Conservation (phyloP, 2,329 filamentous ascomycete genomes). For the Trematosphaeria pertusa region DNA sequence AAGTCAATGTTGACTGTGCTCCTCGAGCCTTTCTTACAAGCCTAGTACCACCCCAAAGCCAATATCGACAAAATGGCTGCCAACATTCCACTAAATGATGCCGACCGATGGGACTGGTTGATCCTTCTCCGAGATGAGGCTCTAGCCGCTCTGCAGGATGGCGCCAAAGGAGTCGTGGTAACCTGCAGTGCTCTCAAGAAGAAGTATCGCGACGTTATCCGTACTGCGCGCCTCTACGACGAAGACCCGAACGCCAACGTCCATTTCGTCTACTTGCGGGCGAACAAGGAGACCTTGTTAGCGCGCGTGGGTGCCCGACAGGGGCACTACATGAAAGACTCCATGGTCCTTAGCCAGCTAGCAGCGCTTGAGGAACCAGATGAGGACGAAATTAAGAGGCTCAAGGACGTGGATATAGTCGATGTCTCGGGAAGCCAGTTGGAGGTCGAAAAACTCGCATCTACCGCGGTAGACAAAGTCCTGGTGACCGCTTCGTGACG, state of each 20-base stretch:
- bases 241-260: slow-evolving; percentile 59
- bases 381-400: slow-evolving; percentile 64
- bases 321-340: slow-evolving; percentile 93
- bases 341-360: slow-evolving; percentile 95
- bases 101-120: slow-evolving; percentile 98
- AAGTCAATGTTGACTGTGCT: neutral
- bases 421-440: slow-evolving; percentile 52
- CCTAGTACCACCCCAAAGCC: slow-evolving; percentile 57
- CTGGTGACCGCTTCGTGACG: slow-evolving; percentile 26
- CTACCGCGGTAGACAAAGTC: slow-evolving; percentile 47
- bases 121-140: slow-evolving; percentile 56
- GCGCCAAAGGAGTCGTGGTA: slow-evolving; percentile 74
- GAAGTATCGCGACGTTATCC: slow-evolving; percentile 83
- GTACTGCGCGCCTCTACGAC: slow-evolving; percentile 57
- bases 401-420: slow-evolving; percentile 54
- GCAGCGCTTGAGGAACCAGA: slow-evolving; percentile 83
- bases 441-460: slow-evolving; percentile 51
- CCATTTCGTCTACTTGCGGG: slow-evolving; percentile 92
- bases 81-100: slow-evolving; percentile 85
- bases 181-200: slow-evolving; percentile 96
- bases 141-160: slow-evolving; percentile 43
- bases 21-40: too few relatives aligned
- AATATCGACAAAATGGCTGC: slow-evolving; percentile 83
- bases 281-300: slow-evolving; percentile 76
- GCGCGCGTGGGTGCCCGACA: slow-evolving; percentile 76